Evolutionary conservation across 164 flowering plant species (phyloP), one percentile per base, ranked within the genome.

Genomic region (Santalum album): DNA sequence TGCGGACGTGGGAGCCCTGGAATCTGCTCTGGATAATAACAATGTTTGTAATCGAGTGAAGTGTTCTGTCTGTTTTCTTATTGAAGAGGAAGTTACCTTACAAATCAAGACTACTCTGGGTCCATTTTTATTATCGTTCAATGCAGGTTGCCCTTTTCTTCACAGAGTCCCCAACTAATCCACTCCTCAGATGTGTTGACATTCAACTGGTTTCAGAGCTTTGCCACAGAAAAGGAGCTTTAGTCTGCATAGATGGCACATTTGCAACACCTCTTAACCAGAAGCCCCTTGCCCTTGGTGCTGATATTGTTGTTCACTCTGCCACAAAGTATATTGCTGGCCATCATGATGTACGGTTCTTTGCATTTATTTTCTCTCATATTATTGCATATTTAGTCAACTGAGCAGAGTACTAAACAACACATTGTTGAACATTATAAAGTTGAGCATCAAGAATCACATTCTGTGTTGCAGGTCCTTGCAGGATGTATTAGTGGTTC

Each of bases 151-250:
- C 81, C 23, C 88, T 94, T 54, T 94, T 87, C 88, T 94, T 89
- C 62, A 85, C 99, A 6, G 99, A 90, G 70, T 89, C 96, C 56
- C 99, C 99, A 43, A 94, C 99, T 25, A 94, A 94, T 59, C 99
- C 99, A 27, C 90, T 80, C 70, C 82, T 94, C 43, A 78, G 97
- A 65, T 87, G 96, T 65, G 86, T 94, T 55, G 99, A 94, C 64
- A 84, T 89, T 60, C 64, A 80, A 70, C 57, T 84, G 72, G 96
- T 94, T 46, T 87, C 99, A 54, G 77, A 85, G 63, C 72, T 94
- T 39, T 94, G 99, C 75, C 99, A 84, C 62, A 69, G 62, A 25
- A 82, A 83, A 64, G 97, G 99, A 55, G 77, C 95, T 51, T 50
- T 87, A 61, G 96, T 94, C 42, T 82, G 90, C 64, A 74, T 89